Conservation (phyloP, 345 rosid species). For the Hibiscus syriacus region DNA sequence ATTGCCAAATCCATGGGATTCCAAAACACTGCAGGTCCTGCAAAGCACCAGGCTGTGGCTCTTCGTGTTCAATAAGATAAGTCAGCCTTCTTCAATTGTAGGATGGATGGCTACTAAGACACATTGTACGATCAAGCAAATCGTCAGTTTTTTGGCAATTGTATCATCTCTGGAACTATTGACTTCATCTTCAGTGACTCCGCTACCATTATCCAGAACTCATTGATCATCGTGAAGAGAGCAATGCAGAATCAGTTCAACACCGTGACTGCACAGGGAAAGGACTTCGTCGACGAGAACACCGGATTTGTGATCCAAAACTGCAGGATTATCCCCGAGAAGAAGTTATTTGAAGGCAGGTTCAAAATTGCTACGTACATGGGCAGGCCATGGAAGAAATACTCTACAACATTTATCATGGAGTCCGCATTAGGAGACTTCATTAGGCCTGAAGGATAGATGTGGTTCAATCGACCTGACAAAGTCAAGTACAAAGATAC, state of each 20-base stretch:
- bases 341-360: conserved; percentile 26
- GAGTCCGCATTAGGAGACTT: conserved; percentile 45
- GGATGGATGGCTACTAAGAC: neutral
- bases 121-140: neutral
- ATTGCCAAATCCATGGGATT: neutral
- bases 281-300: conserved; percentile 11
- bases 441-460: conserved; percentile 48
- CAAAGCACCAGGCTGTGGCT: neutral
- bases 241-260: neutral
- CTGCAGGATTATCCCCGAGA: conserved; percentile 55
- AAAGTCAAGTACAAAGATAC: neutral
- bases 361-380: conserved; percentile 27
- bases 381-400: conserved; percentile 63
- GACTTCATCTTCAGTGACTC: neutral
- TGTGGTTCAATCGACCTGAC: neutral
- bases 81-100: neutral
- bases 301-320: conserved; percentile 44
- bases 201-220: neutral
- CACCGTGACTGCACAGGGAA: neutral
- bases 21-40: neutral
- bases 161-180: neutral
- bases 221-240: neutral
- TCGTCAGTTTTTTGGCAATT: neutral
- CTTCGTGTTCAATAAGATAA: neutral
- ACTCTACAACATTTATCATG: conserved; percentile 40